Percentiles rank a stretch among this genome's conserved stretches.
Conservation (phyloP, 805 yeast genomes). For the Torulaspora gathmanii region DNA sequence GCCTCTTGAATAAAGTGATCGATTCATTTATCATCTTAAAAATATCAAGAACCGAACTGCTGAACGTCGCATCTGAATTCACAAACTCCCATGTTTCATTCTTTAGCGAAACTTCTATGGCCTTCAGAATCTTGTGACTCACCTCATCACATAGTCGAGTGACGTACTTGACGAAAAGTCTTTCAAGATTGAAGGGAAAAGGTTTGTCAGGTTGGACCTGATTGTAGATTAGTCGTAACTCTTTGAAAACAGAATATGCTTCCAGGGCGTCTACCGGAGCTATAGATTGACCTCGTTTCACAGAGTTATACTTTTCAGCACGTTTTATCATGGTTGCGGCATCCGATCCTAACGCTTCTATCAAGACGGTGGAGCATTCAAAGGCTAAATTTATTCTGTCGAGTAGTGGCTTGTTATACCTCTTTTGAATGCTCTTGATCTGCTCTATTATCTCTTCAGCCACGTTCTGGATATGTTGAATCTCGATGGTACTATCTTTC, state of each 20-base stretch:
- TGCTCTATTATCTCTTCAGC: slow-evolving; percentile 49
- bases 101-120: slow-evolving; percentile 51
- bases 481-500: slow-evolving; percentile 48
- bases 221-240: slow-evolving; percentile 47
- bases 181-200: slow-evolving; percentile 55
- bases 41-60: slow-evolving; percentile 64
- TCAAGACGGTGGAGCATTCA: slow-evolving; percentile 46
- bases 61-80: slow-evolving; percentile 43
- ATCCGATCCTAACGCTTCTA: slow-evolving; percentile 52
- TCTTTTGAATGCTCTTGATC: slow-evolving; percentile 50
- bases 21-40: slow-evolving; percentile 59
- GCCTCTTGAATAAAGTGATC: slow-evolving; percentile 49
- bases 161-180: slow-evolving; percentile 47
- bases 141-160: slow-evolving; percentile 42
- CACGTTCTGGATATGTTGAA: slow-evolving; percentile 52
- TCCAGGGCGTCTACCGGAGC: slow-evolving; percentile 55
- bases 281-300: slow-evolving; percentile 34
- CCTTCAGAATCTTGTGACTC: slow-evolving; percentile 41
- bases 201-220: slow-evolving; percentile 43
- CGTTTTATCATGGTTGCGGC: slow-evolving; percentile 47
- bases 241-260: slow-evolving; percentile 49
- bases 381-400: slow-evolving; percentile 51
- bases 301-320: slow-evolving; percentile 39
- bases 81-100: slow-evolving; percentile 56
- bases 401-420: slow-evolving; percentile 57